Evolutionary conservation across 2,329 filamentous ascomycete species (phyloP).

Genomic region (Phyllosticta capitalensis): DNA sequence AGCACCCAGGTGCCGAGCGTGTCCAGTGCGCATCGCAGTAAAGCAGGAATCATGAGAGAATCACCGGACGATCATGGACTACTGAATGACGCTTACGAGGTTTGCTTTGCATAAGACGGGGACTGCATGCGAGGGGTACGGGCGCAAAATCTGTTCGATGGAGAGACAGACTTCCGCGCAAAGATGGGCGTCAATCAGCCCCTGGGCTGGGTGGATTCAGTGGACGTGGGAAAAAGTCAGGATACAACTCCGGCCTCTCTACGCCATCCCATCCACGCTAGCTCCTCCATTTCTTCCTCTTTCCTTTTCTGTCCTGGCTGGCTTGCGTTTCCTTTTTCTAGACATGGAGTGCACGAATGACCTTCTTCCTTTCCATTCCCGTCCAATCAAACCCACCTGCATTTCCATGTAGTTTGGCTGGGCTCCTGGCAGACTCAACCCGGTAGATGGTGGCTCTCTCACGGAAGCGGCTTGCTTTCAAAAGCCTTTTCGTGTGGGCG

Average conservation of each 20-base stretch:
- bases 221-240: background rate
- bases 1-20: slow-evolving; percentile 58
- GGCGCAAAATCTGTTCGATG: slow-evolving; percentile 9
- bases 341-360: background rate
- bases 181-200: background rate
- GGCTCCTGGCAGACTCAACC: slow-evolving; percentile 10
- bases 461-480: background rate
- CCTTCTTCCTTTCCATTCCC: background rate
- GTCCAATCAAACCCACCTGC: background rate
- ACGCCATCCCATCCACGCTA: background rate
- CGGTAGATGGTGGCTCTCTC: slow-evolving; percentile 10
- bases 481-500: background rate
- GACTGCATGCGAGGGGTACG: slow-evolving; percentile 2
- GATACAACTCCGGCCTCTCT: background rate
- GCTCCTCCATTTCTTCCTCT: background rate
- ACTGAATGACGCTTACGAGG: background rate
- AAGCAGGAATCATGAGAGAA: slow-evolving; percentile 18
- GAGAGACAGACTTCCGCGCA: slow-evolving; percentile 1
- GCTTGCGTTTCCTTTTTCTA: background rate
- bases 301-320: slow-evolving; percentile 2
- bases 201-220: slow-evolving; percentile 1
- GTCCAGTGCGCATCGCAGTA: slow-evolving; percentile 87
- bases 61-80: background rate
- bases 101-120: slow-evolving; percentile 1
- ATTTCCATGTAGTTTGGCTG: background rate